Conservation (phyloP, 2,329 filamentous ascomycete species). For the Pochonia chlamydosporia region DNA sequence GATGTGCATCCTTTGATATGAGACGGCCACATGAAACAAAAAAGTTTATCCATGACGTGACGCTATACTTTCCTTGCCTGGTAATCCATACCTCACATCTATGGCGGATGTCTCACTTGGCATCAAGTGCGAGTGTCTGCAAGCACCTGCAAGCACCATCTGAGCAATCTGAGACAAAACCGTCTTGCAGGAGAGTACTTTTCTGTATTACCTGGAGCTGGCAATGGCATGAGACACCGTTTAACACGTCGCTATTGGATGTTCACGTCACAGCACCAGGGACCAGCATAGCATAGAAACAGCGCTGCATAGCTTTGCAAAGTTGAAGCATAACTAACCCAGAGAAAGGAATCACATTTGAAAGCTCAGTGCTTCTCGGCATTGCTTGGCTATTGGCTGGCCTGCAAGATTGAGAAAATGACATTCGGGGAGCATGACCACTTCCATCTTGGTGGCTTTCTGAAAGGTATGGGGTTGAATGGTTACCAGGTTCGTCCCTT, state of each 20-base stretch:
- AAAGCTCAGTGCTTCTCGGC: too few species aligned
- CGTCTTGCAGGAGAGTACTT: background rate
- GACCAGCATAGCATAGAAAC: too few species aligned
- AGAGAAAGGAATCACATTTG: too few species aligned
- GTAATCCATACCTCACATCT: background rate
- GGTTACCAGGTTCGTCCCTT: background rate
- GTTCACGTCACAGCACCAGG: background rate
- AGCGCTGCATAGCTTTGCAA: background rate
- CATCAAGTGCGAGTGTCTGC: too few species aligned
- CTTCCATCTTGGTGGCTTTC: background rate
- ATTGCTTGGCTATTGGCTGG: too few species aligned
- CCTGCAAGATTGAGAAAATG: too few species aligned
- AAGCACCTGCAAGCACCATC: background rate
- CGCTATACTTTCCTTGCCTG: background rate
- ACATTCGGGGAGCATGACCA: background rate
- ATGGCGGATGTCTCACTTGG: background rate
- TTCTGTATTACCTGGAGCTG: background rate
- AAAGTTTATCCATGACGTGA: background rate
- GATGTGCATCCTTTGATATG: too few species aligned
- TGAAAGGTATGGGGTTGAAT: background rate
- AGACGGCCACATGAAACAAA: background rate
- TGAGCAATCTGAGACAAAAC: slow-evolving; percentile 2
- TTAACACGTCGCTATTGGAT: background rate
- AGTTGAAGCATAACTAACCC: too few species aligned
- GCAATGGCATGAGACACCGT: background rate